Percentiles rank a stretch among this genome's conserved stretches.
phyloP scores from a whole-genome alignment of 1,284 basidiomycete species.

The Marasmius oreades region DNA sequence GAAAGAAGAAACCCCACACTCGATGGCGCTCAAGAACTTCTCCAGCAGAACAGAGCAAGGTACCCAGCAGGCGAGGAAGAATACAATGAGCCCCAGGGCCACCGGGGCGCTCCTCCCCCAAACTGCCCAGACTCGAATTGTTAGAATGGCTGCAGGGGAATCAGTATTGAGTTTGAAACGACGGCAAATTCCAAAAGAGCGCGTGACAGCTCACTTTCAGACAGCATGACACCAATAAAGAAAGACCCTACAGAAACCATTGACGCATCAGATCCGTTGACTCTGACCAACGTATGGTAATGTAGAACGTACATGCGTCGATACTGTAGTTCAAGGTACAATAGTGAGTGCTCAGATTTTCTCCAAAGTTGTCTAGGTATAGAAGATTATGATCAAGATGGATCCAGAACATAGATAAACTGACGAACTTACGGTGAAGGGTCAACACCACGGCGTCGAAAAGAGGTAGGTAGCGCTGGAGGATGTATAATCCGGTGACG shows the following conservation, averaged over 20 bases:
- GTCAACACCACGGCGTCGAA: neutral
- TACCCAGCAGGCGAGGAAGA: neutral
- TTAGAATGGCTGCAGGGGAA: neutral
- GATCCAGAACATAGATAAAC: too few relatives aligned
- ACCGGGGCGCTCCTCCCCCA: neutral
- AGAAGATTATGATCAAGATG: too few relatives aligned
- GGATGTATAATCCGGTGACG: neutral
- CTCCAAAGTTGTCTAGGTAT: neutral
- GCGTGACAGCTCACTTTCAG: neutral
- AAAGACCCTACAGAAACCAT: neutral
- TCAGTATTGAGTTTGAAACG: neutral
- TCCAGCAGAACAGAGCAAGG: neutral
- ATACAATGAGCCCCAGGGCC: neutral
- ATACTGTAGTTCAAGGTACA: neutral
- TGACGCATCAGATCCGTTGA: too few relatives aligned
- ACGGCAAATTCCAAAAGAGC: too few relatives aligned
- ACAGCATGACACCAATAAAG: neutral
- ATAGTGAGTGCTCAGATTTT: neutral
- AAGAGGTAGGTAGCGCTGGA: slow-evolving; percentile 1
- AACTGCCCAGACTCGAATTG: neutral
- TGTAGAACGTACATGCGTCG: neutral
- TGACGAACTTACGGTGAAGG: neutral
- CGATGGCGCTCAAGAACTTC: neutral
- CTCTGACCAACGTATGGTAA: neutral
- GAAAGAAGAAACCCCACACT: neutral